Evolutionary conservation across 306 rosid genomes (phyloP), one percentile per base, ranked within the genome.

Genomic region (Citrullus mucosospermus): DNA sequence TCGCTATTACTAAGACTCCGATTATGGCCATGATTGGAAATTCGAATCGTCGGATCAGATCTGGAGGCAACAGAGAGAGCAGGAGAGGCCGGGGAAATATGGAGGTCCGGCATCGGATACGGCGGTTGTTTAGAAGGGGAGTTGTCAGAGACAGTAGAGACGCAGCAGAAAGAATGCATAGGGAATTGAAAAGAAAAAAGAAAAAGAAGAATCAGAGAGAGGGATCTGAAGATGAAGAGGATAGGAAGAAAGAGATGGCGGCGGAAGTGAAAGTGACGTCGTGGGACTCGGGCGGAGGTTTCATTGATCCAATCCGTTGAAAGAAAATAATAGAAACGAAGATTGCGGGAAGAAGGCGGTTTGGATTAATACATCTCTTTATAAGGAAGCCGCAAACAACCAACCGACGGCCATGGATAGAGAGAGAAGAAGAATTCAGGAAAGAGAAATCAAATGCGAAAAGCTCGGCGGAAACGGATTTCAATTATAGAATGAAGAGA

Each of bases 131-230:
- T 89, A 38, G 87, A 81, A 28, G 93, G 86, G 1, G 96, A 90
- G 71, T 89, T 92, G 75, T 94, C 97, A 56, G 96, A 86, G 74
- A 87, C 84, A 60, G 96, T 91, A 72, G 95, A 84, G 46, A 91
- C 86, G 75, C 97, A 89, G 86, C 95, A 95, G 82, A 91, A 89
- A 39, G 96, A 92, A 89, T 89, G 97, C 97, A 92, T 95, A 88
- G 76, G 87, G 83, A 60, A 77, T 66, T 32, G 74, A 20, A 63
- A 70, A 5, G 3, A 38, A 32, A 53, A 44, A 65, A 7, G 7
- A 4, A 32, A 38, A 78, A 36, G 17, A 7, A 18, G 14, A 38
- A 36, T 56, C 46, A 76, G 78, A 76, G 30, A 70, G 81, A 57
- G 65, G 76, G 68, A 78, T 81, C 53, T 34, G 66, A 53, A 4